Evolutionary conservation across 345 rosid species (phyloP).

Genomic region (Moringa oleifera): DNA sequence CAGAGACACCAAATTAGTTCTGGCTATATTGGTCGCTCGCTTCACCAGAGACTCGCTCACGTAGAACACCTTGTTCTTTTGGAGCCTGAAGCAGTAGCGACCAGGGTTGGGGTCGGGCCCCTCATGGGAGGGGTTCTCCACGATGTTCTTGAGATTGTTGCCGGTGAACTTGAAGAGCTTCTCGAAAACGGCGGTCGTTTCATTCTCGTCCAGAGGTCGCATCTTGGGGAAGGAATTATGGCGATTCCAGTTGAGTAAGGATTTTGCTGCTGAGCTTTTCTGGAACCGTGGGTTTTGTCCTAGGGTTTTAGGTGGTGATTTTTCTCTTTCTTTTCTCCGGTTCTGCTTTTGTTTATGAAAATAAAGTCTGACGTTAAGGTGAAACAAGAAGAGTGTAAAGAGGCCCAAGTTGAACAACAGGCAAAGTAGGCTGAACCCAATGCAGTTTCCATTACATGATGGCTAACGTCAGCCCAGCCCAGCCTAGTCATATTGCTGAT

Average conservation of each 20-base stretch:
- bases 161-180: constrained; percentile 81
- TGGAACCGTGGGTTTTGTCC: too few relatives aligned
- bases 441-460: too few relatives aligned
- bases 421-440: too few relatives aligned
- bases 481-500: too few relatives aligned
- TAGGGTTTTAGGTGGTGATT: too few relatives aligned
- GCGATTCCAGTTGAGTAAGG: background rate
- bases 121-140: constrained; percentile 79
- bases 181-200: constrained; percentile 81
- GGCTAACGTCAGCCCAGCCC: too few relatives aligned
- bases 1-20: constrained; percentile 52
- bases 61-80: constrained; percentile 72
- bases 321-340: too few relatives aligned
- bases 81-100: constrained; percentile 89
- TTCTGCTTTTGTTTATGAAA: too few relatives aligned
- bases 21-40: constrained; percentile 73
- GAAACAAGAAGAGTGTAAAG: too few relatives aligned
- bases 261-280: background rate
- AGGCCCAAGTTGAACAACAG: too few relatives aligned
- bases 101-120: constrained; percentile 70
- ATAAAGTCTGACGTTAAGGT: too few relatives aligned
- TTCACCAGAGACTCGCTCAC: constrained; percentile 75
- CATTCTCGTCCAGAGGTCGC: constrained; percentile 84
- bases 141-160: constrained; percentile 83
- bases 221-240: constrained; percentile 22